Evolutionary conservation across 208 protist species (phyloP), one percentile per base, ranked within the genome.

Genomic region (Tritrichomonas musculus): DNA sequence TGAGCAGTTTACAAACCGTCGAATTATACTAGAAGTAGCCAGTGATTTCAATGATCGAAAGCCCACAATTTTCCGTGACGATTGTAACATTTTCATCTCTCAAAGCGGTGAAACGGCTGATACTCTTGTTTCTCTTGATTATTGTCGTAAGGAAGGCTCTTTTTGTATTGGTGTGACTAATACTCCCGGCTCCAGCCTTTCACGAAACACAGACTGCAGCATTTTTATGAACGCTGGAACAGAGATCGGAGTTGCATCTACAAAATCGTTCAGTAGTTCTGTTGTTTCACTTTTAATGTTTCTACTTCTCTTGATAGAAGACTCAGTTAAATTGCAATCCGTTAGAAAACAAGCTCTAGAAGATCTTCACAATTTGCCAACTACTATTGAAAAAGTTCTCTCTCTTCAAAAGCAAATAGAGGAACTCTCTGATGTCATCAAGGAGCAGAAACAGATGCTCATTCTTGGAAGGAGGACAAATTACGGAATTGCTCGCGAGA

Each of bases 101-200:
- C 96, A 96, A 75, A 94, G 66, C 55, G 96, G 96, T 72, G 96
- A 97, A 82, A 97, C 96, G 36, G 96, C 95, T 47, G 96, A 97
- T 92, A 95, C 95, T 20, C 84, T 94, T 41, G 92, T 93, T 47
- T 94, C 95, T 0, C 75, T 96, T 33, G 84, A 82, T n/a, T 92
- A 96, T 33, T 95, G 94, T 13, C 72, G 94, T 47, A 92, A 94
- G n/a, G 53, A 49, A n/a, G 95, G 94, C 25, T 92, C 94, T 20
- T 94, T 94, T 36, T 94, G 94, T 66, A 94, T 97, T 49, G 92
- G 94, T 1, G 92, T 97, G 1, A 94, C 96, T 9, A 97, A 97
- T 93, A 93, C 95, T 25, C 95, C 96, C 0, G 96, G 96, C 20
- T 97, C 96, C 41, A 66, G 93, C 8, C 96, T 97, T 88, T 95